Conservation (phyloP, 176 grass and related monocot species). For the Zea mays region DNA sequence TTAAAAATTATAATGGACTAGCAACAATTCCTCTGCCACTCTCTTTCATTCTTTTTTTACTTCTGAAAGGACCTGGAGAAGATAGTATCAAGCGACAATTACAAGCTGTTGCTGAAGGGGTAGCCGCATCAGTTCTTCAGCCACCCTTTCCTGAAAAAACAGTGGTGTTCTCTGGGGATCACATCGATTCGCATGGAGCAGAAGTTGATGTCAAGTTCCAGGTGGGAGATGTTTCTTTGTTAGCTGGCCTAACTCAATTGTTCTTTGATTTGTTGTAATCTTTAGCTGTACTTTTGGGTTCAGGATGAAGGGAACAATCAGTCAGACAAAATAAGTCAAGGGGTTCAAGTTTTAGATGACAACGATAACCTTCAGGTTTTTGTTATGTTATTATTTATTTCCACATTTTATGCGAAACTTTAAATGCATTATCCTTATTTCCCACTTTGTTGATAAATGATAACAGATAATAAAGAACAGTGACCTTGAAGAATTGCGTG, state of each 20-base stretch:
- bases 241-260: slow-evolving; percentile 7
- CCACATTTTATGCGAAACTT: slow-evolving; percentile 15
- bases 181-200: slow-evolving; percentile 31
- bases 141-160: slow-evolving; percentile 52
- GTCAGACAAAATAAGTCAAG: slow-evolving; percentile 62
- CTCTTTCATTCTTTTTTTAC: not conserved
- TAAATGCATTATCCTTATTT: not conserved
- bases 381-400: not conserved
- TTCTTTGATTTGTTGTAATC: slow-evolving; percentile 13
- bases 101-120: slow-evolving; percentile 88
- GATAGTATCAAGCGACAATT: slow-evolving; percentile 69
- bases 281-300: slow-evolving; percentile 25
- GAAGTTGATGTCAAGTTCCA: slow-evolving; percentile 61
- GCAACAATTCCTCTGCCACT: not conserved
- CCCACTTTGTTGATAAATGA: not conserved
- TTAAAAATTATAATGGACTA: slow-evolving; percentile 24
- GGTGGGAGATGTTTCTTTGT: slow-evolving; percentile 46
- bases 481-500: slow-evolving; percentile 93
- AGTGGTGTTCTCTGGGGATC: slow-evolving; percentile 35
- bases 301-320: slow-evolving; percentile 54
- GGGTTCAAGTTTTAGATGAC: slow-evolving; percentile 50
- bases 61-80: slow-evolving; percentile 60
- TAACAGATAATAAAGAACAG: slow-evolving; percentile 89
- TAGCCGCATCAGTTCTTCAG: slow-evolving; percentile 79
- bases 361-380: slow-evolving; percentile 62